Base-by-base conservation (phyloP, 371 early-diverging fungal genomes). In the Syncephalastrum monosporum region DNA sequence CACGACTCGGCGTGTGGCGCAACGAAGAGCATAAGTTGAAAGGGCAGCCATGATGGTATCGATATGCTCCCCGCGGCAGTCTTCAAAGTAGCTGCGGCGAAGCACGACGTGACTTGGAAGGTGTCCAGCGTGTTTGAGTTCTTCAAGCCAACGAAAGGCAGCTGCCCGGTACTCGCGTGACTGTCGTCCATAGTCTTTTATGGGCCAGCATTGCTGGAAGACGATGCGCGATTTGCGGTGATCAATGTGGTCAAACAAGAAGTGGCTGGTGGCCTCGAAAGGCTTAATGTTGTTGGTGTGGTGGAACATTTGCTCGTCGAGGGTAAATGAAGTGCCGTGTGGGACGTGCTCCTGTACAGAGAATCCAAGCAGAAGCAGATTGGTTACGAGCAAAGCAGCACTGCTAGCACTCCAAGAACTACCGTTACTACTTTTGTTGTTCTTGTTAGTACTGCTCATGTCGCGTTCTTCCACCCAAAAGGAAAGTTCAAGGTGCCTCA, bases 201-300 rank as follows among this genome's bases (percentile, higher is more conserved):
- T 63, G 7, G 81, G 81, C 76, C 76, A 81, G 42, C 75, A 80
- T 12, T 42, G 33, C 42, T 24, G 21, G 41, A 71, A 77, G 1
- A 38, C 43, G 6, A 41, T 47, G 24, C 33, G 24, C 8, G 72
- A 44, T 23, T 53, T 59, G 23, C 25, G 15, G 6, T 65, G 52
- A 57, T 75, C 68, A 5, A 71, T 55, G 12, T 58, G 56, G 4
- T 47, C 49, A 47, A 75, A 75, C 14, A 75, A 47, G 45, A 71
- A 75, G 57, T 71, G 63, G 21, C 71, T 69, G 7, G 68, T 71
- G 19, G 56, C 49, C 56, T 66, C 71, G 48, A 75, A 71, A 3
- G 68, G 65, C 27, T 63, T 65, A 24, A 44, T 62, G 29, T 74
- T 71, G 52, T 64, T 59, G 13, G 71, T 65, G 47, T 55, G 60